These are phyloP conservation scores for Malbranchea zuffiana DNA, from an alignment of 2,329 filamentous ascomycete genomes.

Conservation along the genomic window DNA sequence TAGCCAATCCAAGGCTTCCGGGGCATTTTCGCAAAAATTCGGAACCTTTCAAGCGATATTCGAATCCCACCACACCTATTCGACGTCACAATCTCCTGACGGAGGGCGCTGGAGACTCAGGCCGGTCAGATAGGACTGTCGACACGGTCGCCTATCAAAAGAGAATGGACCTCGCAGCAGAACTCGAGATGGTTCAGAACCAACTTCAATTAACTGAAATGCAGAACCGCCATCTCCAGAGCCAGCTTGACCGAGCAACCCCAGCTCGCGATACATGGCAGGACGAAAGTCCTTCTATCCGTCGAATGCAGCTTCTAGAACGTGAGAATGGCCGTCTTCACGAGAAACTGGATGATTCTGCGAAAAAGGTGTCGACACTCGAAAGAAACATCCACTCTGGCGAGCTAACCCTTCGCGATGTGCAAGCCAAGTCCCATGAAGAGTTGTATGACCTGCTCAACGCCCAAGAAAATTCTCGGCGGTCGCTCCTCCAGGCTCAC, in stretches of 20 bases:
- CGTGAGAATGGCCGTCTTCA: constrained; percentile 84
- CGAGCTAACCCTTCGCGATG: constrained; percentile 76
- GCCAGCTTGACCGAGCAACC: constrained; percentile 62
- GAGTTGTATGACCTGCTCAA: constrained; percentile 88
- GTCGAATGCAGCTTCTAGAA: constrained; percentile 81
- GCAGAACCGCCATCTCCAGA: constrained; percentile 87
- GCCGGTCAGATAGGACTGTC: constrained; percentile 70
- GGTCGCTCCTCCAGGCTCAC: constrained; percentile 69
- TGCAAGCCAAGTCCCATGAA: constrained; percentile 87
- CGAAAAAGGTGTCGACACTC: constrained; percentile 79
- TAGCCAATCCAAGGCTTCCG: constrained; percentile 60
- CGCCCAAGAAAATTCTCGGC: constrained; percentile 80
- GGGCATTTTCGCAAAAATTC: constrained; percentile 54
- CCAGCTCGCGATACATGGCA: constrained; percentile 51
- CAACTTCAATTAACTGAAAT: constrained; percentile 89
- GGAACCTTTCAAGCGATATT: constrained; percentile 52
- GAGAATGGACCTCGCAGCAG: constrained; percentile 79
- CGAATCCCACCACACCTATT: constrained; percentile 62
- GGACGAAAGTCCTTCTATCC: constrained; percentile 67
- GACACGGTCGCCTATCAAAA: constrained; percentile 78
- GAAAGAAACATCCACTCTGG: constrained; percentile 80
- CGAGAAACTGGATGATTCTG: constrained; percentile 87
- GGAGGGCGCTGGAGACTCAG: constrained; percentile 57
- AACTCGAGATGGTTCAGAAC: constrained; percentile 86
- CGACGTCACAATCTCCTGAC: constrained; percentile 58